Evolutionary conservation across 768 basidiomycete species (phyloP).

Genomic region (Xerocomus potaroensis): DNA sequence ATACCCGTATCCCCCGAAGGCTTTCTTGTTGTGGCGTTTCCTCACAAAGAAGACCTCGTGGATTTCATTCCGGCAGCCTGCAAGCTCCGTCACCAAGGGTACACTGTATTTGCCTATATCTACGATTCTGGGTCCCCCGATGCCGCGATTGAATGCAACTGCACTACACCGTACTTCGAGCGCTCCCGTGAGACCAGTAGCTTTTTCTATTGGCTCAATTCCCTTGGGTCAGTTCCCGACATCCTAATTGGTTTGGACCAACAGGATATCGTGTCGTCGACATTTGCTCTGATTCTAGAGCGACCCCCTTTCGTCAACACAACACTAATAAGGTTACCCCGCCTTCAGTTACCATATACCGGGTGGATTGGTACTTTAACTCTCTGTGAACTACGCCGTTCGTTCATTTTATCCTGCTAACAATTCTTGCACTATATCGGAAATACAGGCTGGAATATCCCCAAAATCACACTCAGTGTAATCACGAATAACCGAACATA

Average conservation of each 20-base stretch:
- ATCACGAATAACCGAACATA: conserved; percentile 74
- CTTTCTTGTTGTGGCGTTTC: conserved; percentile 35
- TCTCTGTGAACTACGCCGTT: conserved; percentile 40
- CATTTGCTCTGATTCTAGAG: conserved; percentile 17
- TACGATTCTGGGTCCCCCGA: conserved; percentile 16
- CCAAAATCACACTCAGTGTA: conserved; percentile 63
- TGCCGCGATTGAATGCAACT: conserved; percentile 13
- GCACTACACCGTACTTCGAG: conserved; percentile 14
- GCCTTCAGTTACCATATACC: conserved; percentile 44
- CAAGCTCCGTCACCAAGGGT: conserved; percentile 29
- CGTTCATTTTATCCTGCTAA: conserved; percentile 11
- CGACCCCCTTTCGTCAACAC: conserved; percentile 23
- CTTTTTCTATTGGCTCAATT: conserved; percentile 31
- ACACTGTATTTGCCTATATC: conserved; percentile 30
- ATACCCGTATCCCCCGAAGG: conserved; percentile 11
- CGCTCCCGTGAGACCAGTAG: conserved; percentile 6
- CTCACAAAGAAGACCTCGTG: conserved; percentile 31
- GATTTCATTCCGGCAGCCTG: conserved; percentile 35
- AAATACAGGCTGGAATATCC: conserved; percentile 66
- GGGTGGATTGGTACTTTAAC: conserved; percentile 63
- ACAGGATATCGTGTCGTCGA: conserved; percentile 22
- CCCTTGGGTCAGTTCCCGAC: conserved; percentile 26
- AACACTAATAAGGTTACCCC: conserved; percentile 42
- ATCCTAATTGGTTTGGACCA: conserved; percentile 34
- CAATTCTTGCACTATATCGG: conserved; percentile 2